Evolutionary conservation across 1,284 basidiomycete genomes (phyloP).

Genomic region (Golubevia sp.): DNA sequence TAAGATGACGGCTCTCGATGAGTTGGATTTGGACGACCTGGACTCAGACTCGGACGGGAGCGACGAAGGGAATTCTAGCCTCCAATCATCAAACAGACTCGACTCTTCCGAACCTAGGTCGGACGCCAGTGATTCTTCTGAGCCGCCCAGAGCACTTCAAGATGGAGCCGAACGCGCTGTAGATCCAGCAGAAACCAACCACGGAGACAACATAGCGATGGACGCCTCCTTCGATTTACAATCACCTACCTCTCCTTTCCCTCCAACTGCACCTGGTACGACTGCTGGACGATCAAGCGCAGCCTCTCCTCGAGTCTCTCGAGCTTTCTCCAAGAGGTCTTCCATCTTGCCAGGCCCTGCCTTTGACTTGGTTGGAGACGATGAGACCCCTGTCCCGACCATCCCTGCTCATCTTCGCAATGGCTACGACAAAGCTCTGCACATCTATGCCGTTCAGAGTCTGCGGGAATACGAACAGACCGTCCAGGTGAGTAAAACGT

Average conservation of each 20-base stretch:
- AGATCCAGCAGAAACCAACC: not conserved
- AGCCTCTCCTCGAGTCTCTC: conserved; percentile 11
- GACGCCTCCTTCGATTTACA: conserved; percentile 50
- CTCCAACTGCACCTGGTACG: too few relatives aligned
- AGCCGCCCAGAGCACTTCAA: too few relatives aligned
- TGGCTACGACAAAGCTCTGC: conserved; percentile 32
- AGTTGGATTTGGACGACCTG: conserved; percentile 13
- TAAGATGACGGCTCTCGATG: conserved; percentile 15
- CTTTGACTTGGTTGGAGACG: conserved; percentile 31
- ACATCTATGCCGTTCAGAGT: conserved; percentile 51
- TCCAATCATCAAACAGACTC: too few relatives aligned
- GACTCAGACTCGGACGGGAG: conserved; percentile 28
- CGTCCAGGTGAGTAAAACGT: conserved; percentile 19
- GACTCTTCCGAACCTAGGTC: too few relatives aligned
- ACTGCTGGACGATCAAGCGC: too few relatives aligned
- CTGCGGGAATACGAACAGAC: conserved; percentile 51
- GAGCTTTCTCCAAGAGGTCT: conserved; percentile 38
- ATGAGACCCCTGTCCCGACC: conserved; percentile 25
- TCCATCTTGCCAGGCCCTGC: conserved; percentile 47
- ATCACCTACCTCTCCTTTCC: conserved; percentile 18
- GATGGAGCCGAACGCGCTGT: too few relatives aligned
- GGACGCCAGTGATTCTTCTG: too few relatives aligned
- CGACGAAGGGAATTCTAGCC: too few relatives aligned
- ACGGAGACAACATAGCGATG: conserved; percentile 22
- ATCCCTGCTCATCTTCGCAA: conserved; percentile 14